Percentiles rank a stretch among this genome's conserved stretches.
Conservation (phyloP, 164 flowering plant species). For the Hamamelis virginiana region DNA sequence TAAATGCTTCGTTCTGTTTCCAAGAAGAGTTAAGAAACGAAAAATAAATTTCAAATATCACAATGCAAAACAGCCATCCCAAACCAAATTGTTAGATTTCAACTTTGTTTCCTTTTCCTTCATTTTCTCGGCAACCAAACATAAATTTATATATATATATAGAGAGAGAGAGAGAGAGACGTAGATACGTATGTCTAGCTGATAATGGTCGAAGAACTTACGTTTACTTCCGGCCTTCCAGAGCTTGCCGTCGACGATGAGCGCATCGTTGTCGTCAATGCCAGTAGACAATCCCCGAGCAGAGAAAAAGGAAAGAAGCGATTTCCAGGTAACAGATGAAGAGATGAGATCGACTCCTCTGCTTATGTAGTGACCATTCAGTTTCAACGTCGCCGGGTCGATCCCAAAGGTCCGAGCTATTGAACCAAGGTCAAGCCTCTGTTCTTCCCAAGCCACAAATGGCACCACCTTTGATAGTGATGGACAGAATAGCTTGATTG, state of each 20-base stretch:
- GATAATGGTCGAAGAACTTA: conserved; percentile 18
- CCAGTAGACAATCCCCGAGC: conserved; percentile 65
- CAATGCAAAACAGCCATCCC: no score
- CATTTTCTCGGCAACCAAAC: not conserved
- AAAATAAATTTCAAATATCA: no score
- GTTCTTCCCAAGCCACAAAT: conserved; percentile 38
- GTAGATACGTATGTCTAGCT: no score
- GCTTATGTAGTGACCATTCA: conserved; percentile 72
- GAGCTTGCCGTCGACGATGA: conserved; percentile 63
- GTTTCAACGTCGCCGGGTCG: conserved; percentile 60
- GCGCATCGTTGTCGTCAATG: conserved; percentile 22
- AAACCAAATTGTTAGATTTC: not conserved
- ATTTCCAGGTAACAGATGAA: conserved; percentile 69
- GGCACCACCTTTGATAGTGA: conserved; percentile 36
- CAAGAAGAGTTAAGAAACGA: no score
- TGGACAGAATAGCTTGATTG: conserved; percentile 61
- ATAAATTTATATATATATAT: no score
- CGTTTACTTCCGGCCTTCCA: conserved; percentile 47
- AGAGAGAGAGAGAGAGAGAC: no score
- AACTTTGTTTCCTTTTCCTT: not conserved
- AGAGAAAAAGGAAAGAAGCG: conserved; percentile 69
- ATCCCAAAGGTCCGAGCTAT: conserved; percentile 63
- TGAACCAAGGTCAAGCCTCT: conserved; percentile 60
- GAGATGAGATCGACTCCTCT: conserved; percentile 58
- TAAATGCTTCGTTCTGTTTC: no score